Evolutionary conservation across 805 yeast species (phyloP), one percentile per base, ranked within the genome.

Genomic region (Naumovozyma castellii): DNA sequence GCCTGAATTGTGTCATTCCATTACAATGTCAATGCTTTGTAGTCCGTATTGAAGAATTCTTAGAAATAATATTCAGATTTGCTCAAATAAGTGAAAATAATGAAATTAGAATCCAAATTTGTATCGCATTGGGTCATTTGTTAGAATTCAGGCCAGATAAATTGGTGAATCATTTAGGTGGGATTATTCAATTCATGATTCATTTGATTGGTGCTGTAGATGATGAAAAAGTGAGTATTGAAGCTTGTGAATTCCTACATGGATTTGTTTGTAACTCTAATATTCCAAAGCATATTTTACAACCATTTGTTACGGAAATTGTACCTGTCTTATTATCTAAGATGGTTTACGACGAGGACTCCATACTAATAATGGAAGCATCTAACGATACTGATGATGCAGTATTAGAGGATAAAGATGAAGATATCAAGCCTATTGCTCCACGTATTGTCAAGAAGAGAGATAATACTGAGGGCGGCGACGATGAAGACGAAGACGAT

Each of bases 211-310:
- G 72, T 10, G 67, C 68, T 39, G 55, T 49, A 16, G 60, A 61
- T 16, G 79, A 80, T 45, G 88, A 83, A 48, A 79, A 72, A 40
- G 94, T 86, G 25, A 81, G 95, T 0, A 67, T 88, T 41, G 96
- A 88, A 57, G 97, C 95, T 2, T 86, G 96, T 59, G 97, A 92
- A 63, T 87, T 92, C 51, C 65, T 92, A 43, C 71, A 90, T 34
- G 77, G 84, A 1, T 68, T 90, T 40, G 75, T 88, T 0, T 80
- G 86, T 2, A 69, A 76, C 28, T 46, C 61, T n/a, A 71, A 69
- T 22, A 65, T 78, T 3, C 78, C 84, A 6, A 71, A 71, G 17
- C 53, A 59, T 25, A 56, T 75, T 3, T 68, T 86, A 41, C 62
- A 63, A 41, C 79, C 82, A 1, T 75, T 75, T 47, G 66, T 92